Evolutionary conservation across 768 basidiomycete genomes (phyloP).

Genomic region (Amanita subjunquillea): DNA sequence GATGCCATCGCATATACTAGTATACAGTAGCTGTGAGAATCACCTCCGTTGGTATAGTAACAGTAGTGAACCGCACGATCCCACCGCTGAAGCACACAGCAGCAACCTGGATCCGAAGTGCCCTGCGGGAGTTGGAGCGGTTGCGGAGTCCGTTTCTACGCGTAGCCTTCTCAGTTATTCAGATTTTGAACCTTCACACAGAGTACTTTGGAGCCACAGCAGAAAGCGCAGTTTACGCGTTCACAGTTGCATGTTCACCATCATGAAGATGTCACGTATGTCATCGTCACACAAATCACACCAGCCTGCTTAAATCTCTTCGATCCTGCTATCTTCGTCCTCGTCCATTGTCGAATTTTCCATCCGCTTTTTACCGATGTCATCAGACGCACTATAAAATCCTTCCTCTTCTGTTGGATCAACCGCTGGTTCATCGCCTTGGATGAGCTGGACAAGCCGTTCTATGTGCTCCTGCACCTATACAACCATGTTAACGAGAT

Average conservation of each 20-base stretch:
- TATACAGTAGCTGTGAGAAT: neutral
- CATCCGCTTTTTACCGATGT: slow-evolving; percentile 11
- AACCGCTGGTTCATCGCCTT: slow-evolving; percentile 60
- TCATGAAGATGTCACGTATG: neutral
- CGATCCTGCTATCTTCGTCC: slow-evolving; percentile 63
- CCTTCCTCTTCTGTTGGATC: slow-evolving; percentile 28
- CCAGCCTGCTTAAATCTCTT: slow-evolving; percentile 66
- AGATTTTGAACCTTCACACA: neutral
- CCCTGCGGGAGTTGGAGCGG: neutral
- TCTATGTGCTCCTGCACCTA: slow-evolving; percentile 85
- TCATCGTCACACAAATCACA: too few species aligned
- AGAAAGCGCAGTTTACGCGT: neutral
- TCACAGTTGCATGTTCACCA: too few species aligned
- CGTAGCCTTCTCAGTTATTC: neutral
- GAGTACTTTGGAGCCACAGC: neutral
- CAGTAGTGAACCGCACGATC: neutral
- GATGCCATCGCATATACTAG: neutral
- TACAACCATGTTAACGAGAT: neutral
- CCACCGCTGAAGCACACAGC: neutral
- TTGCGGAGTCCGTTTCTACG: neutral
- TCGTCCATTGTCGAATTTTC: slow-evolving; percentile 17
- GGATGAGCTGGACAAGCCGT: slow-evolving; percentile 77
- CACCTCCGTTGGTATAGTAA: neutral
- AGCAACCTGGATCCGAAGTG: too few species aligned
- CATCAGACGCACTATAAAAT: slow-evolving; percentile 7